phyloP scores from a whole-genome alignment of 2,329 filamentous ascomycete species.

The Sporothrix variecibatus region DNA sequence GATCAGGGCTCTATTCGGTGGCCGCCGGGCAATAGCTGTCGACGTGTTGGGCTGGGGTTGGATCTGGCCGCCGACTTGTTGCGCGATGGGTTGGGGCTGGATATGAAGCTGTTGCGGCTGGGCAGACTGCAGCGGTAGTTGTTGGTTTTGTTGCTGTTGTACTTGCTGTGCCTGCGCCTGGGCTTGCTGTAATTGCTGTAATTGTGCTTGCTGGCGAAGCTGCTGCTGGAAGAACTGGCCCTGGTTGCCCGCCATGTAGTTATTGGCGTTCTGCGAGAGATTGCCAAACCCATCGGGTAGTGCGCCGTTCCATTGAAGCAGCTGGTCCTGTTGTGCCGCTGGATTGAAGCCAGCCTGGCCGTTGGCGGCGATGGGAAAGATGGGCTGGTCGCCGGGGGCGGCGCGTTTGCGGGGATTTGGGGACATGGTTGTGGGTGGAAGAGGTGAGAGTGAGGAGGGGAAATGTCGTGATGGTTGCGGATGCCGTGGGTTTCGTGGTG shows the following conservation, averaged over 20 bases:
- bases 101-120: slow-evolving; percentile 32
- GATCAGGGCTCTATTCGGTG: slow-evolving; percentile 54
- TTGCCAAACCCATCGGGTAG: slow-evolving; percentile 44
- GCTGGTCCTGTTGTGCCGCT: slow-evolving; percentile 50
- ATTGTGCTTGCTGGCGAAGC: slow-evolving; percentile 22
- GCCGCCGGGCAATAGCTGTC: slow-evolving; percentile 55
- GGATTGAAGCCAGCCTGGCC: slow-evolving; percentile 48
- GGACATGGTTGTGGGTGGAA: slow-evolving; percentile 44
- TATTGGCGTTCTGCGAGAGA: slow-evolving; percentile 39
- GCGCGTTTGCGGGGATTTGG: slow-evolving; percentile 68
- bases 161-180: slow-evolving; percentile 2
- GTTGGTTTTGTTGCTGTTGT: slow-evolving; percentile 27
- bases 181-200: slow-evolving; percentile 8
- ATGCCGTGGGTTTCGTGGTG: not conserved
- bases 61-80: slow-evolving; percentile 29
- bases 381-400: slow-evolving; percentile 70
- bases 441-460: not conserved
- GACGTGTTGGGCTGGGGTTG: slow-evolving; percentile 38
- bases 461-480: not conserved
- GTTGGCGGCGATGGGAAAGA: slow-evolving; percentile 55
- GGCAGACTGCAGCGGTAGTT: slow-evolving; percentile 24
- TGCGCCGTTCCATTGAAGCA: slow-evolving; percentile 48
- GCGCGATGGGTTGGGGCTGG: slow-evolving; percentile 36
- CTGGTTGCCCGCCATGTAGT: slow-evolving; percentile 44
- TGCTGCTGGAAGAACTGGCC: slow-evolving; percentile 36